Evolutionary conservation across 441 rosid species (phyloP).

Genomic region (Breynia disticha): DNA sequence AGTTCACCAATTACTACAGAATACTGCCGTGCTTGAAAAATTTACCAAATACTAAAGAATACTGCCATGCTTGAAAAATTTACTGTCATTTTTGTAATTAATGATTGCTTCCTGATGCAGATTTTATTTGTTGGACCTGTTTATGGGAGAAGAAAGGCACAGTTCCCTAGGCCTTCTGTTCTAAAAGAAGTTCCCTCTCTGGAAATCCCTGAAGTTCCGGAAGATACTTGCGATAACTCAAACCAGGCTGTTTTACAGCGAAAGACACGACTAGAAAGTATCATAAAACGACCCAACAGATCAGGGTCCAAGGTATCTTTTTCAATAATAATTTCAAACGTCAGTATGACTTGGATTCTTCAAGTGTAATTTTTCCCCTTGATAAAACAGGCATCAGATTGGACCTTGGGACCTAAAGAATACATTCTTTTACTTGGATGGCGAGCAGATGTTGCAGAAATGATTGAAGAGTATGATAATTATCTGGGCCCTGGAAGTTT

Average conservation of each 20-base stretch:
- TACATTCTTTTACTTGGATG: conserved; percentile 86
- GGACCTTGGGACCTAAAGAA: conserved; percentile 67
- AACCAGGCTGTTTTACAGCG: conserved; percentile 34
- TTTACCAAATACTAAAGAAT: no score
- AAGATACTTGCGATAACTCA: conserved; percentile 21
- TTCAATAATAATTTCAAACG: conserved; percentile 9
- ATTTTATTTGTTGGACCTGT: conserved; percentile 71
- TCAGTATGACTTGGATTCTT: conserved; percentile 9
- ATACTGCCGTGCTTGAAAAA: no score
- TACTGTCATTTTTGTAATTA: no score
- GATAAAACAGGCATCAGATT: conserved; percentile 55
- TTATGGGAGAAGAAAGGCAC: conserved; percentile 39
- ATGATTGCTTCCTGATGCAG: conserved; percentile 28
- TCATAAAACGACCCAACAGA: conserved; percentile 45
- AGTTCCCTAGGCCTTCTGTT: conserved; percentile 32
- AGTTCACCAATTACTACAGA: no score
- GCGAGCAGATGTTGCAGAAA: conserved; percentile 79
- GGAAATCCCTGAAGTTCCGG: conserved; percentile 21
- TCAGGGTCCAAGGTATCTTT: conserved; percentile 65
- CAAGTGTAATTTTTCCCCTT: conserved; percentile 9
- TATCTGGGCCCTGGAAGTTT: conserved; percentile 96
- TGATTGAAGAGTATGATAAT: conserved; percentile 89
- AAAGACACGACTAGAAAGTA: conserved; percentile 35
- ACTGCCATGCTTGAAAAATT: no score
- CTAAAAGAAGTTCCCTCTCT: conserved; percentile 22